Base-by-base conservation (phyloP, 106 monocot genomes). In the Vanilla planifolia region DNA sequence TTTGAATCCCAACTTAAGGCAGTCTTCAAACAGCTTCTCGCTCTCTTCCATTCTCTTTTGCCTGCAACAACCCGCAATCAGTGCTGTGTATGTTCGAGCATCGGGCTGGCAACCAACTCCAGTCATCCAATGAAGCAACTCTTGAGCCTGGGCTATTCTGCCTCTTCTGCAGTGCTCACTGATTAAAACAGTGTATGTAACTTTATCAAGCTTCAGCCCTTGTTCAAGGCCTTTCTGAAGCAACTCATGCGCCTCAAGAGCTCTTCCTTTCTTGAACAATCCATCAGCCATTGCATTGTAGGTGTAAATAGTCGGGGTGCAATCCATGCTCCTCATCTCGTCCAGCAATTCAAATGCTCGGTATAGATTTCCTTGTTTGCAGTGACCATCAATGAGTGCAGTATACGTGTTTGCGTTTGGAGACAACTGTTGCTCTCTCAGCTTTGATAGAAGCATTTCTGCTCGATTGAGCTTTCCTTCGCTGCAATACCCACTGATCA, bases 401-500 rank as follows among this genome's bases (percentile, higher is more conserved):
- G 75, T 85, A 51, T 82, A 98, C 30, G 98, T 98, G 30, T 79
- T 85, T 22, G 75, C 69, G 56, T 88, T 98, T 34, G 98, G 92
- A 9, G 19, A 25, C 57, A 98, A 51, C 0, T 77, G 79, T 62
- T 98, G 98, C 44, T 92, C 98, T 50, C 32, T 64, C 98, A 98
- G 92, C 69, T 82, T 81, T 1, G 67, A 30, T 47, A 88, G 42
- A 51, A 98, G 60, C 98, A 92, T 98, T 64, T 92, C 88, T 8
- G 92, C 98, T 75, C 92, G 68, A 67, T 50, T 74, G 41, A 98
- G 63, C 64, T 92, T 98, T 6, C 76, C 69, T 70, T 98, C 98
- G 62, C 70, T 92, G 13, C 82, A 98, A 47, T 98, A 98, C 22
- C 98, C 98, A 26, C 72, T 39, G 21, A 98, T 85, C 98, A 98